A percentile compares a stretch with the other conserved stretches of the same genome.
These are phyloP conservation scores for Toxicodendron radicans DNA, from an alignment of 345 rosid species.

Conservation along the genomic window DNA sequence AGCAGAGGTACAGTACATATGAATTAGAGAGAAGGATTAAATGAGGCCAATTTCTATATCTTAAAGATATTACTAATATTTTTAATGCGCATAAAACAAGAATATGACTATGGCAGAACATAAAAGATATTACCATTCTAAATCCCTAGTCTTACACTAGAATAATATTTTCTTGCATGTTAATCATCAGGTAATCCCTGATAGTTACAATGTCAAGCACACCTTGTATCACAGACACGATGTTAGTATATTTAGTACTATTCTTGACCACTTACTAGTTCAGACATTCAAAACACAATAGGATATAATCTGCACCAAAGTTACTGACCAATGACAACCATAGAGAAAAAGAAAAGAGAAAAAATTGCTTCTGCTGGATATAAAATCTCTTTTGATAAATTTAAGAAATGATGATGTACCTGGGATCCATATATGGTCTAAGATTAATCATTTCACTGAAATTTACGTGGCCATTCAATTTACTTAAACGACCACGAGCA, in stretches of 20 bases:
- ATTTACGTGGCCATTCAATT: conserved; percentile 86
- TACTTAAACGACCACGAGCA: conserved; percentile 85
- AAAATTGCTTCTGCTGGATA: not conserved
- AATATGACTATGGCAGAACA: not conserved
- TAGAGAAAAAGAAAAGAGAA: not conserved
- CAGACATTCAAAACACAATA: not conserved
- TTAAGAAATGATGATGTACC: conserved; percentile 43
- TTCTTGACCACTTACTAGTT: not conserved
- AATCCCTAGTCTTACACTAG: not conserved
- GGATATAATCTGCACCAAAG: not conserved
- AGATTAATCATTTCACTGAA: conserved; percentile 75
- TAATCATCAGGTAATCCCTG: conserved; percentile 8
- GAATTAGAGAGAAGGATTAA: not conserved
- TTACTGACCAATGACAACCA: not conserved
- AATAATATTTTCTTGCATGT: not conserved
- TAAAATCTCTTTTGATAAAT: not conserved
- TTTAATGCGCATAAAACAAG: not conserved
- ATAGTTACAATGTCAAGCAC: not conserved
- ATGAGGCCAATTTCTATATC: not conserved
- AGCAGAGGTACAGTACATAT: not conserved
- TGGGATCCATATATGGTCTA: conserved; percentile 70
- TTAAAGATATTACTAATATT: not conserved
- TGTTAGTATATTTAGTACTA: not conserved
- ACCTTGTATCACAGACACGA: not conserved
- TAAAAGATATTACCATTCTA: not conserved